phyloP scores from a whole-genome alignment of 192 early-diverging fungal genomes.

The Backusella circina region DNA sequence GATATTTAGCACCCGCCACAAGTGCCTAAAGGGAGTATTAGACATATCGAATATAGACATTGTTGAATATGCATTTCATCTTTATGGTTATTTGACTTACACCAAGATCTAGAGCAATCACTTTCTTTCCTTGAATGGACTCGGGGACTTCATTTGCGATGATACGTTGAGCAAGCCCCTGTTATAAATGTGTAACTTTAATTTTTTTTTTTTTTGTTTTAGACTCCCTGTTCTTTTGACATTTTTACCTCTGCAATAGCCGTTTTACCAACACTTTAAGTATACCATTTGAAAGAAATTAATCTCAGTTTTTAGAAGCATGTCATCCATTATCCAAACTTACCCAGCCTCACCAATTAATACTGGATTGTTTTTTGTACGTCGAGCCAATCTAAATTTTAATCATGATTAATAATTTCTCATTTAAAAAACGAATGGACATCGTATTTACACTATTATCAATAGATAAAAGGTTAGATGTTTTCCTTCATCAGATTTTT shows the following conservation, averaged over 20 bases:
- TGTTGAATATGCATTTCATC: not conserved
- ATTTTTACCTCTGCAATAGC: constrained; percentile 63
- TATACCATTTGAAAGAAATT: not conserved
- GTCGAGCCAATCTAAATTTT: constrained; percentile 46
- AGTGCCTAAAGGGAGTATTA: constrained; percentile 24
- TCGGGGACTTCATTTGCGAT: constrained; percentile 75
- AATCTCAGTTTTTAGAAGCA: not conserved
- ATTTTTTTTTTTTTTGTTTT: not conserved
- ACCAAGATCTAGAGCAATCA: constrained; percentile 73
- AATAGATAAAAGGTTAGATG: not conserved
- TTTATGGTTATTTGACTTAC: constrained; percentile 12
- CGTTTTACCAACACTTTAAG: constrained; percentile 63
- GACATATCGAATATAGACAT: too few species aligned
- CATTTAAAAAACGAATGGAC: not conserved
- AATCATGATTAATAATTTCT: not conserved
- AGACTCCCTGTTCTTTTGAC: not conserved
- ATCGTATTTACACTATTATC: not conserved
- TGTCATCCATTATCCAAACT: not conserved
- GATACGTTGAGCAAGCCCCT: constrained; percentile 73
- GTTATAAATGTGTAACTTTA: not conserved
- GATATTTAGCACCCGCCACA: constrained; percentile 71
- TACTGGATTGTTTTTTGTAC: constrained; percentile 79
- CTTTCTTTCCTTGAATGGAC: constrained; percentile 68
- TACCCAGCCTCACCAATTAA: constrained; percentile 77
- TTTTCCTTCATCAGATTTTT: not conserved